Conservation (phyloP, 208 protist genomes). For the Leishmania guyanensis region DNA sequence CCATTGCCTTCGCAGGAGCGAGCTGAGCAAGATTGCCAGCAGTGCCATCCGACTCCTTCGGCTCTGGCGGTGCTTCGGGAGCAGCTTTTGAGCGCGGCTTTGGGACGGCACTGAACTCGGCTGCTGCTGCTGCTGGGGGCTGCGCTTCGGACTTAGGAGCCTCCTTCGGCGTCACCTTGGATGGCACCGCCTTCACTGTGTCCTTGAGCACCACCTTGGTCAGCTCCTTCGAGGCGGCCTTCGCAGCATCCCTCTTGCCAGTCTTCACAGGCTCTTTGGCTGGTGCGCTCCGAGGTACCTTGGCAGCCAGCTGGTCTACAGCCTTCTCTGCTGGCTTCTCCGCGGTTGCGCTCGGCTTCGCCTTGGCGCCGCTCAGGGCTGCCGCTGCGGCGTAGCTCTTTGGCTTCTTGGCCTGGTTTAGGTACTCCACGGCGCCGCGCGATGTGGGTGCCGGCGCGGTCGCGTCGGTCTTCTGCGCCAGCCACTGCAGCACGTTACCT, state of each 20-base stretch:
- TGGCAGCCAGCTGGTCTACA: conserved; percentile 3
- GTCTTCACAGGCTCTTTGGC: neutral
- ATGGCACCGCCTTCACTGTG: neutral
- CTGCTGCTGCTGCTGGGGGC: neutral
- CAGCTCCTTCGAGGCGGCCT: neutral
- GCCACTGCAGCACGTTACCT: conserved; percentile 68
- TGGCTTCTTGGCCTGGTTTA: conserved; percentile 50
- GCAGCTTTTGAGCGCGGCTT: conserved; percentile 36
- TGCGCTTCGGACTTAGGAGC: conserved; percentile 1
- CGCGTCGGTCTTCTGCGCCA: conserved; percentile 52
- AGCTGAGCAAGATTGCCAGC: conserved; percentile 30
- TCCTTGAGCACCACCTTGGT: neutral
- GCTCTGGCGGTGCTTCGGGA: neutral
- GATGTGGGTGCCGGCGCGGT: conserved; percentile 33
- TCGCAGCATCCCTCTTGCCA: neutral
- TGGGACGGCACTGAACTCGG: conserved; percentile 13
- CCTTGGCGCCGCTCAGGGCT: too few species aligned
- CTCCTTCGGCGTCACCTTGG: neutral
- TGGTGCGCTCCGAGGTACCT: neutral
- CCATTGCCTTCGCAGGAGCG: conserved; percentile 28
- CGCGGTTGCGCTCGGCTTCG: too few species aligned
- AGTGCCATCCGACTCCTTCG: conserved; percentile 8
- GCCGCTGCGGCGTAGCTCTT: conserved; percentile 17
- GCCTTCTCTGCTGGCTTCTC: conserved; percentile 6
- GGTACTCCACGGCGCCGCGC: conserved; percentile 56